Evolutionary conservation across 306 rosid species (phyloP), one percentile per base, ranked within the genome.

Genomic region (Casuarina cunninghamiana): DNA sequence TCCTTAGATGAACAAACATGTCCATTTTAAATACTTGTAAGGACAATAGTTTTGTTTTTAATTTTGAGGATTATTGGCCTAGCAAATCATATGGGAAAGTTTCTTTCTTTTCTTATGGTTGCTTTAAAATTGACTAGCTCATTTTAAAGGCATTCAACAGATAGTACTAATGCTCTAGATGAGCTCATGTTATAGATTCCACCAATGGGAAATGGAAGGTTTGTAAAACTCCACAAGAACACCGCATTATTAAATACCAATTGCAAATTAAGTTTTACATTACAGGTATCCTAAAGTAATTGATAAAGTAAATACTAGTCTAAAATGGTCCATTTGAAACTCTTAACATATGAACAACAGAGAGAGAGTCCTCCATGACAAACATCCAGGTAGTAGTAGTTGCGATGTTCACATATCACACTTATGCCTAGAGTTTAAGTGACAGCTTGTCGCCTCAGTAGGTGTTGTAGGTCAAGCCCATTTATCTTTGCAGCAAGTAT

Each of bases 401-500:
- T 38, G 46, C 71, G 7, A 66, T 26, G 9, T 73, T 11, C 26
- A 1, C 2, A 41, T 16, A 0, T 13, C 49, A n/a, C 1, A 10
- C 12, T 66, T 41, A 57, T 43, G 15, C 15, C 0, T 39, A 19
- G 35, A 8, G 80, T 43, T 87, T 74, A 84, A 63, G 15, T 54
- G 1, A 88, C 42, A 77, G 79, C 84, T 74, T 91, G 84, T 79
- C 75, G 83, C 71, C 97, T 83, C 39, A 91, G 77, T 13, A 93
- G 84, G 61, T 79, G 75, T 46, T 90, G 87, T 83, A 88, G 21
- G 65, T 84, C 78, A 57, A 93, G 84, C 66, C 53, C 78, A 60
- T 81, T 86, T 85, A 93, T 88, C 86, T 91, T 93, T 41, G 97
- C 87, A 80, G 98, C 98, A 51, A 93, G 96, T 73, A 93, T 93